Percentiles rank a stretch among this genome's conserved stretches.
Evolutionary conservation across 805 yeast genomes (phyloP).

Genomic region (Nakazawaea sp.): DNA sequence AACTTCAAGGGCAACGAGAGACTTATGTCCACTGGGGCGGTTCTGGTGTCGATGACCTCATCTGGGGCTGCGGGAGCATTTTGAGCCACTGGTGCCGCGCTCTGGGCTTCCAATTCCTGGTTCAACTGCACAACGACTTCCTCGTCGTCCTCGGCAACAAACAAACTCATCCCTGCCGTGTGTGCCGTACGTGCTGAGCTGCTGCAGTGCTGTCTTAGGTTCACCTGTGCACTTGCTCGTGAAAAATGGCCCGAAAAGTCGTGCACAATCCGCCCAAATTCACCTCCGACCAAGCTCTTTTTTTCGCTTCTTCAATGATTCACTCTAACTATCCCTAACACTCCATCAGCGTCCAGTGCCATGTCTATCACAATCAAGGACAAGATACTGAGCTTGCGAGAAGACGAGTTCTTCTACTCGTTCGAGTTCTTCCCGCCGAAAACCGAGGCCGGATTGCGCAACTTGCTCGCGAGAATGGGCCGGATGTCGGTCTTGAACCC

Average conservation of each 20-base stretch:
- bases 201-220: no score
- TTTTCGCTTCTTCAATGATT: no score
- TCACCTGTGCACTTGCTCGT: no score
- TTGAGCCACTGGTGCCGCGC: background rate
- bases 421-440: constrained; percentile 98
- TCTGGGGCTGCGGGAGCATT: background rate
- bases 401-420: constrained; percentile 63
- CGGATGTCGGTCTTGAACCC: constrained; percentile 90
- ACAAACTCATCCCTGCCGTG: constrained; percentile 8
- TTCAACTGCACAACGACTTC: constrained; percentile 2
- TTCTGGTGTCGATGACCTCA: constrained; percentile 7
- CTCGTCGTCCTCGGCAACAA: constrained; percentile 6
- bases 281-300: no score
- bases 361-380: constrained; percentile 30
- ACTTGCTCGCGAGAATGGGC: constrained; percentile 76
- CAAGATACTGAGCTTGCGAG: constrained; percentile 38
- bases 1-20: constrained; percentile 54
- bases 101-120: background rate
- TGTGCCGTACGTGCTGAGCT: no score
- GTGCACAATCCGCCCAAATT: no score
- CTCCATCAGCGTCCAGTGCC: background rate
- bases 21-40: constrained; percentile 36
- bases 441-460: constrained; percentile 79
- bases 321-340: background rate
- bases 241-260: no score